Percentiles rank a stretch among this genome's conserved stretches.
These are phyloP conservation scores for Candida coquimbonensis DNA, from an alignment of 805 yeast genomes.

Conservation along the genomic window DNA sequence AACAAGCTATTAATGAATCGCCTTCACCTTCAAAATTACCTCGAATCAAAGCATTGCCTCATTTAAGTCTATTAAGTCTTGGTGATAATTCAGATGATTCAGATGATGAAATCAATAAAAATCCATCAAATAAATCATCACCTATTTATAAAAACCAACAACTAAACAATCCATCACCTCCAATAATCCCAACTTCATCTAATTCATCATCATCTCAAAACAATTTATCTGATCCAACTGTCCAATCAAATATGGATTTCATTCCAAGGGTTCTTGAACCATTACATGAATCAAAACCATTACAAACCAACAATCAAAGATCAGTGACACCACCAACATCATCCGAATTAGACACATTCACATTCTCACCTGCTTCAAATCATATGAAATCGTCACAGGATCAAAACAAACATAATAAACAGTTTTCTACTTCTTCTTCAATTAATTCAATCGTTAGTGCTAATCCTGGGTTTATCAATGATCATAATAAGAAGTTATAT, in stretches of 20 bases:
- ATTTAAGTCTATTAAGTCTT: slow-evolving; percentile 18
- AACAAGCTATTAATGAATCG: not conserved
- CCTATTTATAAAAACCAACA: too few species aligned
- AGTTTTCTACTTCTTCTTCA: slow-evolving; percentile 19
- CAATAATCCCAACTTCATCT: not conserved
- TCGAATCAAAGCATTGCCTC: slow-evolving; percentile 21
- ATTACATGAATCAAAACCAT: slow-evolving; percentile 7
- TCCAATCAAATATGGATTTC: not conserved
- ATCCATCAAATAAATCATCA: not conserved
- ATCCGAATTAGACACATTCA: not conserved
- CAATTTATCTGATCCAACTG: too few species aligned
- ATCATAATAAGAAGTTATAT: slow-evolving; percentile 11
- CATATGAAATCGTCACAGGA: not conserved
- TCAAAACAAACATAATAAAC: slow-evolving; percentile 6
- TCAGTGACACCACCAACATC: slow-evolving; percentile 2
- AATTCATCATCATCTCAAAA: not conserved
- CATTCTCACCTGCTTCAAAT: not conserved
- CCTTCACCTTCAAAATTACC: slow-evolving; percentile 21
- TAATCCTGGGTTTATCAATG: slow-evolving; percentile 5
- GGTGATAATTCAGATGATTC: slow-evolving; percentile 17
- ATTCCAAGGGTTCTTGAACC: slow-evolving; percentile 8
- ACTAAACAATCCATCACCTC: not conserved
- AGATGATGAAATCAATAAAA: slow-evolving; percentile 6
- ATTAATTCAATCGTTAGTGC: slow-evolving; percentile 17
- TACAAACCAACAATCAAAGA: not conserved